These are phyloP conservation scores for Tetratostichococcus sp. DNA, from an alignment of 139 green algal genomes.

Conservation along the genomic window DNA sequence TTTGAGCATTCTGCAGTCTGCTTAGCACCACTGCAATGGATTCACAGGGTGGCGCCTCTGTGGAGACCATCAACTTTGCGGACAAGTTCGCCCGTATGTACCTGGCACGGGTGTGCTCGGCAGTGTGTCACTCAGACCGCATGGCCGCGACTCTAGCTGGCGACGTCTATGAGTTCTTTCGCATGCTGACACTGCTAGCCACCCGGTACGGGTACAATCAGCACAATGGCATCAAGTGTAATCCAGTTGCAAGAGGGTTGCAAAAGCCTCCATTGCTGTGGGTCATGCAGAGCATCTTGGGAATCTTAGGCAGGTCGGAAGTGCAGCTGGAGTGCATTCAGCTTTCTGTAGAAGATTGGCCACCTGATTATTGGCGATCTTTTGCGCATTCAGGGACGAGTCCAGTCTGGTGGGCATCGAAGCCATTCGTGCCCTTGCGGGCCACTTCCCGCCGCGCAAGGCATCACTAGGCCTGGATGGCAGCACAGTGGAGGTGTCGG, in stretches of 20 bases:
- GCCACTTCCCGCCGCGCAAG: not conserved
- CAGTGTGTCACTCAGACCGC: constrained; percentile 30
- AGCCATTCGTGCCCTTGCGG: not conserved
- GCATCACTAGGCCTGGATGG: not conserved
- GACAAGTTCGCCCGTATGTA: constrained; percentile 69
- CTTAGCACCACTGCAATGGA: no score
- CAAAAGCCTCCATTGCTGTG: no score
- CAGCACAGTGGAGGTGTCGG: not conserved
- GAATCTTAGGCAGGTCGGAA: no score
- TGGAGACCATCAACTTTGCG: constrained; percentile 42
- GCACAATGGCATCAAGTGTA: not conserved
- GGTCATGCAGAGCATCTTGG: no score
- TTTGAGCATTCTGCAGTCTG: no score
- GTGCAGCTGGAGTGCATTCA: no score
- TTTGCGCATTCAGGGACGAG: not conserved
- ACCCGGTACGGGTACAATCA: constrained; percentile 13
- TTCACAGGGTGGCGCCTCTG: not conserved
- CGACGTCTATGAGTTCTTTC: constrained; percentile 33
- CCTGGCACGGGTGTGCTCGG: constrained; percentile 61
- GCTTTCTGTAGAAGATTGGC: not conserved
- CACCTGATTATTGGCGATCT: not conserved
- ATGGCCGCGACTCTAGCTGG: constrained; percentile 18
- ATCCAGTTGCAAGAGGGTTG: no score
- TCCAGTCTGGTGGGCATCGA: not conserved
- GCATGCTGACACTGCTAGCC: constrained; percentile 47